Base-by-base conservation (phyloP, 1,284 basidiomycete species). In the Melampsora larici-populina region DNA sequence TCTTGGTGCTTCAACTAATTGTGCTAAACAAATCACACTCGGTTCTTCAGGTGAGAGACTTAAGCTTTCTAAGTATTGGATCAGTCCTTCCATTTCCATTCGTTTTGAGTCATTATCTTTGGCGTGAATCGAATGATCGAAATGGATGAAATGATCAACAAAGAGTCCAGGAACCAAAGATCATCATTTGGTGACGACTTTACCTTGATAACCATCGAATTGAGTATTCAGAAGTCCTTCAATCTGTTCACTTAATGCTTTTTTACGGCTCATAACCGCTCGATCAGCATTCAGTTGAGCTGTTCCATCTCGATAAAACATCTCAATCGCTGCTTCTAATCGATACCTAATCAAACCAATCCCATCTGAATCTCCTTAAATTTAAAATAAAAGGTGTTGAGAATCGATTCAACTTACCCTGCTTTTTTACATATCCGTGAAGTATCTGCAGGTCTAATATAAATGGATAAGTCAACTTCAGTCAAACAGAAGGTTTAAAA, bases 151-250 rank as follows among this genome's bases (percentile, higher is more conserved):
- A 43, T 48, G 17, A 67, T 40, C 24, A 31, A 4, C 17, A 24
- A 8, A 67, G 26, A 40, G 29, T 17, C 5, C 2, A 18, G 4
- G 43, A 24, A 15, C 8, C 33, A 67, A 40, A 67, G 7, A 49
- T 36, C 0, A 40, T 46, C 15, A 64, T 24, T 17, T n/a, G n/a
- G n/a, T n/a, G n/a, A n/a, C n/a, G n/a, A n/a, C n/a, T n/a, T n/a
- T n/a, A n/a, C n/a, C n/a, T 78, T 70, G 68, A 58, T 70, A 78
- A 33, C 64, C n/a, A 66, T 78, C 58, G 33, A 78, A 78, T 66
- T 78, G 75, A 33, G 11, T 18, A 33, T 78, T 66, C 26, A 78
- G 46, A 26, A 70, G 26, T 0, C 8, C 8, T 17, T 49, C 68
- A 33, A 78, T 64, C 11, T 26, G 46, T 70, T 78, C 75, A 26